Conservation (phyloP, 352 stramenopile species). For the Pythium inflatum region DNA sequence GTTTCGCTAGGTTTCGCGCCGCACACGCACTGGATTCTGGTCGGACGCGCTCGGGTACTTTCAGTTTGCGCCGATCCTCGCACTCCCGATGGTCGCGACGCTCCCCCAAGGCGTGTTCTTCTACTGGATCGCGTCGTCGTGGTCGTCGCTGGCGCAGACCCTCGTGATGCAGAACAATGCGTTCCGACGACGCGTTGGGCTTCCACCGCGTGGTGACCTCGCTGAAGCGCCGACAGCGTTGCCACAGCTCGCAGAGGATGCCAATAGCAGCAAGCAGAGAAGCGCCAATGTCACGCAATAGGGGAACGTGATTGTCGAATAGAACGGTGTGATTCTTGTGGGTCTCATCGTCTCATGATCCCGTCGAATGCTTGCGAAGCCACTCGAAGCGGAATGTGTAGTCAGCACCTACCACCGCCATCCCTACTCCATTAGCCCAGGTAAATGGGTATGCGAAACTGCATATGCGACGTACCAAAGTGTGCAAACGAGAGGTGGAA, state of each 20-base stretch:
- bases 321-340: too few species aligned
- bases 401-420: not conserved
- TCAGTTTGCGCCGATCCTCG: slow-evolving; percentile 55
- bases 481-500: slow-evolving; percentile 7
- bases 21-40: slow-evolving; percentile 26
- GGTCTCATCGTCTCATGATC: too few species aligned
- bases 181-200: slow-evolving; percentile 58
- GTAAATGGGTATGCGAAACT: not conserved
- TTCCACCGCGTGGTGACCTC: slow-evolving; percentile 48
- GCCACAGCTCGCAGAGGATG: not conserved
- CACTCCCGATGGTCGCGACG: slow-evolving; percentile 35
- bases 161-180: slow-evolving; percentile 68
- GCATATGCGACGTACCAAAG: not conserved
- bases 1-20: slow-evolving; percentile 21
- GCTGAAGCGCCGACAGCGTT: slow-evolving; percentile 23
- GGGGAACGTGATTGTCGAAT: not conserved
- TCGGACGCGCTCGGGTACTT: slow-evolving; percentile 41
- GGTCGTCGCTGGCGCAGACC: slow-evolving; percentile 66
- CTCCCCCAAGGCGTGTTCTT: slow-evolving; percentile 76
- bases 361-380: too few species aligned
- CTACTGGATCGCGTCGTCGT: slow-evolving; percentile 78
- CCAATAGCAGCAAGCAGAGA: not conserved
- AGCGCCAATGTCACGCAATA: not conserved
- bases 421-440: not conserved
- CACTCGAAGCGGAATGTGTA: slow-evolving; percentile 16